Evolutionary conservation across 1,284 basidiomycete species (phyloP).

Genomic region (Clitocybe nebularis): DNA sequence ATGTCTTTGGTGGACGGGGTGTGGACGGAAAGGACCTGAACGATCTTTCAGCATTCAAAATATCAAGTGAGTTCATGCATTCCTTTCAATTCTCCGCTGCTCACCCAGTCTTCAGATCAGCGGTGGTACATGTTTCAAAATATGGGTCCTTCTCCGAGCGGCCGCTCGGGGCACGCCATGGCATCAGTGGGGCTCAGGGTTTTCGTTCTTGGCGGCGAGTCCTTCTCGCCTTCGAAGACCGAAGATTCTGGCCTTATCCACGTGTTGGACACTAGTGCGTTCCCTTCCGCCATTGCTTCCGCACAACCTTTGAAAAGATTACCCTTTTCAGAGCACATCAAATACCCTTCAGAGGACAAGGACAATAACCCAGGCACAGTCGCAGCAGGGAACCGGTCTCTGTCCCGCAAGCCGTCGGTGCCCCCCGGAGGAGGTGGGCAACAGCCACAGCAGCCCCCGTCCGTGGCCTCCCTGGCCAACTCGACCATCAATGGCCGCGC

Average conservation of each 20-base stretch:
- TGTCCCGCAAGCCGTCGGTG: constrained; percentile 32
- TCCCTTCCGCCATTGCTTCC: constrained; percentile 11
- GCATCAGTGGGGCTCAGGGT: constrained; percentile 86
- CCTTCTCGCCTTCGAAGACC: constrained; percentile 66
- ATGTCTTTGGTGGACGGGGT: constrained; percentile 95
- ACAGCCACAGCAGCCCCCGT: constrained; percentile 18
- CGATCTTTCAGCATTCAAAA: constrained; percentile 95
- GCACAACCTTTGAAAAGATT: constrained; percentile 11
- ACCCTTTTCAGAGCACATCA: constrained; percentile 74
- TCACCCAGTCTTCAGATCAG: constrained; percentile 42
- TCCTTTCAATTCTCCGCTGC: too few species aligned
- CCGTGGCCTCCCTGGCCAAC: constrained; percentile 15
- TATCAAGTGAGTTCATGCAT: constrained; percentile 68
- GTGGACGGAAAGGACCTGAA: constrained; percentile 96
- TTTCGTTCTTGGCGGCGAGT: constrained; percentile 93
- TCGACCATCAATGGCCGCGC: constrained; percentile 40
- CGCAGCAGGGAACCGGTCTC: constrained; percentile 25
- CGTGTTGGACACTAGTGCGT: constrained; percentile 89
- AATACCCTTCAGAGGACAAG: constrained; percentile 80
- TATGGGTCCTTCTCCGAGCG: constrained; percentile 93
- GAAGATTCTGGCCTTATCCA: constrained; percentile 87
- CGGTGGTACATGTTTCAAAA: constrained; percentile 99
- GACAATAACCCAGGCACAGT: constrained; percentile 33
- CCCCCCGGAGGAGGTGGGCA: too few species aligned
- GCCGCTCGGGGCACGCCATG: constrained; percentile 94